Conservation (phyloP, 2,329 filamentous ascomycete species). For the Pseudonectria buxi region DNA sequence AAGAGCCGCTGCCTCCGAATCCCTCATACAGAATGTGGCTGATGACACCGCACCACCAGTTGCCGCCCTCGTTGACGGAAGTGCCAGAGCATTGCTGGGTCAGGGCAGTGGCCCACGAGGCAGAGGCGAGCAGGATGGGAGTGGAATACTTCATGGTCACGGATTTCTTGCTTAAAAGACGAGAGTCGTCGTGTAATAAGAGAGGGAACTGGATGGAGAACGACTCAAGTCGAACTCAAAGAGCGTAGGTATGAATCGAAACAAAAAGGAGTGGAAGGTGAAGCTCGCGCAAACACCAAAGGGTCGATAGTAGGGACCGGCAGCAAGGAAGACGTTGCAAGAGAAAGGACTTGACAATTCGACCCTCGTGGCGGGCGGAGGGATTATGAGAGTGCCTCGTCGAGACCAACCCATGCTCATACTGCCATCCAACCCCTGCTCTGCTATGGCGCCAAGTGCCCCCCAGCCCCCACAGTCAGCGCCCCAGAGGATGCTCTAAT, state of each 20-base stretch:
- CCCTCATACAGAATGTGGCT: constrained; percentile 61
- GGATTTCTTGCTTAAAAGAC: not conserved
- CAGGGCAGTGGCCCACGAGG: constrained; percentile 24
- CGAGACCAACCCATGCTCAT: too few species aligned
- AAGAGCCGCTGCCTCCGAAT: constrained; percentile 53
- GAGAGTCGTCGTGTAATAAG: not conserved
- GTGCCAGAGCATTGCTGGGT: constrained; percentile 30
- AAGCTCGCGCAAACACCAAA: constrained; percentile 7
- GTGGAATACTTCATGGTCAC: constrained; percentile 26
- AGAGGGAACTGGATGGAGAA: too few species aligned
- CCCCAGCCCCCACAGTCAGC: too few species aligned
- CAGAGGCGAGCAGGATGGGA: constrained; percentile 21
- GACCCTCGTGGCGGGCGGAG: too few species aligned
- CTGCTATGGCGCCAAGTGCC: too few species aligned
- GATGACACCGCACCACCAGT: constrained; percentile 61
- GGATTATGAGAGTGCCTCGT: too few species aligned
- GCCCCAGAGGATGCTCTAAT: too few species aligned
- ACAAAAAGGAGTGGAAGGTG: constrained; percentile 15
- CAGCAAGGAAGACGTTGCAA: constrained; percentile 7
- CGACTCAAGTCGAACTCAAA: constrained; percentile 10
- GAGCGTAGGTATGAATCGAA: constrained; percentile 4
- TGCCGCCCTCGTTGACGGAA: constrained; percentile 39
- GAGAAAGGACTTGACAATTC: too few species aligned
- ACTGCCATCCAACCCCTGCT: too few species aligned
- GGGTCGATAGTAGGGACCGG: constrained; percentile 7